phyloP scores from a whole-genome alignment of 352 stramenopile genomes.

The Globisporangium perplexum region DNA sequence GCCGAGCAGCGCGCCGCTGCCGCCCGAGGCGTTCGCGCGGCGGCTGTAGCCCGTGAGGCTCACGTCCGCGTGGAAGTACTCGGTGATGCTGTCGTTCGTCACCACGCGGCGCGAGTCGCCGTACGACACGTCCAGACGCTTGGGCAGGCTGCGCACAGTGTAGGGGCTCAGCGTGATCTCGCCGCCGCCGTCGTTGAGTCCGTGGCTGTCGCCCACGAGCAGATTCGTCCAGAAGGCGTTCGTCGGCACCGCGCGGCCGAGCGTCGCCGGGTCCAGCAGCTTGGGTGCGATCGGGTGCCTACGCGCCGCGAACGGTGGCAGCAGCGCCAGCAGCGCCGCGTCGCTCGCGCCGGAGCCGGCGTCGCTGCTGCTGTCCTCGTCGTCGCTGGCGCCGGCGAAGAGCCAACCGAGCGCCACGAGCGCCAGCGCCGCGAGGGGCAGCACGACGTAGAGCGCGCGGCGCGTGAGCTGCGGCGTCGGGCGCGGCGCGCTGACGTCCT shows the following conservation, averaged over 20 bases:
- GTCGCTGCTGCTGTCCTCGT: conserved; percentile 12
- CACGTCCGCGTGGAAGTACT: conserved; percentile 81
- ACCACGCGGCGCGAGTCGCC: conserved; percentile 67
- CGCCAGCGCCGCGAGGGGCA: conserved; percentile 44
- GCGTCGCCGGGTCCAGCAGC: conserved; percentile 36
- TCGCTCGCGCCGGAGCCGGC: conserved; percentile 16
- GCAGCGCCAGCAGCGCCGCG: conserved; percentile 44
- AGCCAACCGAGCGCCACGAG: conserved; percentile 45
- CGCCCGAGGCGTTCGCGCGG: conserved; percentile 11
- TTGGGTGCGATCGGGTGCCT: conserved; percentile 58
- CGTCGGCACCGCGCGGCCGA: conserved; percentile 62
- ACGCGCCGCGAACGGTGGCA: conserved; percentile 46
- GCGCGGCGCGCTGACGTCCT: conserved; percentile 1
- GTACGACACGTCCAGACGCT: conserved; percentile 79
- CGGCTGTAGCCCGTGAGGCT: conserved; percentile 61
- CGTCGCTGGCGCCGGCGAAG: conserved; percentile 15
- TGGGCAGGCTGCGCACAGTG: conserved; percentile 61
- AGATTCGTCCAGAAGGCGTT: conserved; percentile 91
- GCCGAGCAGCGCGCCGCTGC: conserved; percentile 29
- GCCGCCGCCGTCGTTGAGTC: conserved; percentile 58
- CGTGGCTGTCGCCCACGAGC: conserved; percentile 70
- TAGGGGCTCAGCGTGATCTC: conserved; percentile 83
- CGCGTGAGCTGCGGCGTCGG: conserved; percentile 21
- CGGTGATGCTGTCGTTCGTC: conserved; percentile 48
- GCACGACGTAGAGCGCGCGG: conserved; percentile 44